Evolutionary conservation across 306 rosid genomes (phyloP).

Genomic region (Quercus rubra): DNA sequence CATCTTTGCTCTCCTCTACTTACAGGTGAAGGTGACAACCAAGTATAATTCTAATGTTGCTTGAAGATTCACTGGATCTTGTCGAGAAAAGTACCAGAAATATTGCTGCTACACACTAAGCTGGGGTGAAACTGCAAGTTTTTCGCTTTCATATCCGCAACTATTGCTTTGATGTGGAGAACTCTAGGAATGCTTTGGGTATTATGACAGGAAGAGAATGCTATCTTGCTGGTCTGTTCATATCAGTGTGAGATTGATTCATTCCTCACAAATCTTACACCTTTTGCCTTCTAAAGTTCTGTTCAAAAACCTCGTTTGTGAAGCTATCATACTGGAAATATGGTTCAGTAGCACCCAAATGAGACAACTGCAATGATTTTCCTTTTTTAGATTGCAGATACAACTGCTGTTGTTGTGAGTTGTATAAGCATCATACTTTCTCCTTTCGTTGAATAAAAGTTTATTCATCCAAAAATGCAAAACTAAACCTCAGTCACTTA

Average conservation of each 20-base stretch:
- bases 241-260: neutral
- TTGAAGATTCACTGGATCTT: neutral
- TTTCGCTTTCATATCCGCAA: neutral
- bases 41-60: neutral
- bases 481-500: neutral
- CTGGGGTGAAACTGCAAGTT: neutral
- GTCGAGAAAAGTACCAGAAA: neutral
- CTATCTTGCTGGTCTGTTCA: neutral
- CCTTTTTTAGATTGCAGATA: neutral
- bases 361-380: neutral
- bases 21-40: neutral
- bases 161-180: neutral
- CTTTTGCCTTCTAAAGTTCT: neutral
- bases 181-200: neutral
- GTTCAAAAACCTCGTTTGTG: neutral
- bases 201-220: neutral
- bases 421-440: neutral
- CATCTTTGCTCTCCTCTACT: neutral
- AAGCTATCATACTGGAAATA: neutral
- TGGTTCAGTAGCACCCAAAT: neutral
- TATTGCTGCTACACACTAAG: neutral
- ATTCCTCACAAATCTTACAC: neutral
- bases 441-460: neutral
- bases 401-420: neutral
- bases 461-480: neutral